Conservation (phyloP, 2,329 filamentous ascomycete genomes). For the Pyrenochaeta sp. region DNA sequence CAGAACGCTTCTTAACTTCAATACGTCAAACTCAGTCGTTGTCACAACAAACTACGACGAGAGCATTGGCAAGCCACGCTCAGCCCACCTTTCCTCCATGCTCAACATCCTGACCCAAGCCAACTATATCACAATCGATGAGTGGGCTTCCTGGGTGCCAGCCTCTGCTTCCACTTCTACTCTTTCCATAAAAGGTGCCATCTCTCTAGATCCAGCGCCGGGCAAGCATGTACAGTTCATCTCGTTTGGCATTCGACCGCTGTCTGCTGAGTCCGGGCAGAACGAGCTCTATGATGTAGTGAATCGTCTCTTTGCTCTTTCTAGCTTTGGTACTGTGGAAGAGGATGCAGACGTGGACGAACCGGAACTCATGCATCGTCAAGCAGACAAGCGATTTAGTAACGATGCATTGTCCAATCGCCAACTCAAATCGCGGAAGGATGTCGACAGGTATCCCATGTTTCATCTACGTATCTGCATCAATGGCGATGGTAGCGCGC, state of each 20-base stretch:
- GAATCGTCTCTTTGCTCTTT: constrained; percentile 78
- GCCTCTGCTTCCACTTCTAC: constrained; percentile 71
- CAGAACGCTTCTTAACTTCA: constrained; percentile 47
- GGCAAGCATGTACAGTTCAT: constrained; percentile 82
- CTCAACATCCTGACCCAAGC: constrained; percentile 69
- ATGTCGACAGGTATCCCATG: constrained; percentile 85
- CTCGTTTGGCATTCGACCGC: constrained; percentile 75
- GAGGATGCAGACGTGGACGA: constrained; percentile 50
- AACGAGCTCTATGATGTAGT: constrained; percentile 79
- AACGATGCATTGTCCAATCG: constrained; percentile 59
- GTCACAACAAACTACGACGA: neutral
- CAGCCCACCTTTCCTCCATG: constrained; percentile 29
- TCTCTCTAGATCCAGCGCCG: constrained; percentile 75
- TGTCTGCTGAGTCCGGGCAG: constrained; percentile 64
- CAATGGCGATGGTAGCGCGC: constrained; percentile 17
- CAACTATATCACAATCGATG: constrained; percentile 64
- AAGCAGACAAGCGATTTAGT: constrained; percentile 55
- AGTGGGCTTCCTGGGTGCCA: constrained; percentile 71
- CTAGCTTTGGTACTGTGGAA: constrained; percentile 75
- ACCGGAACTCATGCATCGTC: constrained; percentile 46
- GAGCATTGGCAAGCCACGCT: constrained; percentile 11
- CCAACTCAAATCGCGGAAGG: constrained; percentile 67
- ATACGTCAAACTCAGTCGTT: constrained; percentile 11
- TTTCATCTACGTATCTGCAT: constrained; percentile 78
- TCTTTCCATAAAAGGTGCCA: constrained; percentile 72